Conservation (phyloP, 441 rosid genomes). For the Theobroma grandiflorum region DNA sequence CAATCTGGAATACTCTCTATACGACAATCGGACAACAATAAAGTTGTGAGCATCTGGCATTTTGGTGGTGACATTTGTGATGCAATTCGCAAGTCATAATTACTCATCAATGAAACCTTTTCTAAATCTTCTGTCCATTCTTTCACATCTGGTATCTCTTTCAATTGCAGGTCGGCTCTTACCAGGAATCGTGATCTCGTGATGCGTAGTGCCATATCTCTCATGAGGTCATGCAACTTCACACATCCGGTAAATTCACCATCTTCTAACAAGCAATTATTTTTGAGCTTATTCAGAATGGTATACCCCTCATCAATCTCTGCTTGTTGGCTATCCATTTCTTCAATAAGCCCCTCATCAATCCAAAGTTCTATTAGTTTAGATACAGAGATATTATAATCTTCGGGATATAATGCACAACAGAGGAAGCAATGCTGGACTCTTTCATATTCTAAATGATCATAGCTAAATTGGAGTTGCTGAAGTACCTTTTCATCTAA, state of each 20-base stretch:
- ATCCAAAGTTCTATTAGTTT: slow-evolving; percentile 20
- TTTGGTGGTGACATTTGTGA: too few species aligned
- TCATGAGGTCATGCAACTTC: slow-evolving; percentile 16
- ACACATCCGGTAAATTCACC: neutral
- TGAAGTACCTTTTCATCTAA: neutral
- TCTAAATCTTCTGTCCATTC: neutral
- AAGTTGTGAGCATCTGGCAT: neutral
- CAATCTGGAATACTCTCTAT: neutral
- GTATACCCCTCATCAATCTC: slow-evolving; percentile 17
- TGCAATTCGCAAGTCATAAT: too few species aligned
- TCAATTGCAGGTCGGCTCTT: neutral
- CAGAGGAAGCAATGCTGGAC: slow-evolving; percentile 21
- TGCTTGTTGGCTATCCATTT: neutral
- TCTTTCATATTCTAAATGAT: neutral
- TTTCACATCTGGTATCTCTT: neutral
- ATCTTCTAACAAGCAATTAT: slow-evolving; percentile 21
- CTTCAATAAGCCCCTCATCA: slow-evolving; percentile 22
- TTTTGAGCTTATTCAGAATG: slow-evolving; percentile 16
- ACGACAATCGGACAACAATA: neutral
- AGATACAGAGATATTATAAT: neutral
- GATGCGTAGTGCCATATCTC: slow-evolving; percentile 9
- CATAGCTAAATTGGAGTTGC: neutral
- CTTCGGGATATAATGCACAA: slow-evolving; percentile 25
- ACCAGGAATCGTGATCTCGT: neutral
- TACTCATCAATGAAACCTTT: neutral